Evolutionary conservation across 371 early-diverging fungal genomes (phyloP).

Genomic region (Phascolomyces articulosus): DNA sequence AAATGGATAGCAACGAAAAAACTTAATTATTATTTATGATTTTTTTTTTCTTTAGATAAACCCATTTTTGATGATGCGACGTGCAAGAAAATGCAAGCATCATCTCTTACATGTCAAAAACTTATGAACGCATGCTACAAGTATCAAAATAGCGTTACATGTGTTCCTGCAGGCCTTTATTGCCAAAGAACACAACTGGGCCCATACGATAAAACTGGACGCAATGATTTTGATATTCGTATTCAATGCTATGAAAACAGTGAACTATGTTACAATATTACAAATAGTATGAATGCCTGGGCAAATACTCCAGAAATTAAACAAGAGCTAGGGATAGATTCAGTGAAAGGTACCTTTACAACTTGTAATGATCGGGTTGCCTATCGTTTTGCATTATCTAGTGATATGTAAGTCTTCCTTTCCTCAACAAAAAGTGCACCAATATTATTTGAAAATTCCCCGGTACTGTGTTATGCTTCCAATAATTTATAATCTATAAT

Average conservation of each 20-base stretch:
- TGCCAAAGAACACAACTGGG: conserved; percentile 74
- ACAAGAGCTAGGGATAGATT: conserved; percentile 65
- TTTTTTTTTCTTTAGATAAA: not conserved
- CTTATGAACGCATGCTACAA: conserved; percentile 86
- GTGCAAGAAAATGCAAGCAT: conserved; percentile 70
- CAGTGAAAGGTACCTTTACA: conserved; percentile 78
- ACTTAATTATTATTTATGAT: not conserved
- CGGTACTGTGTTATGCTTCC: no score
- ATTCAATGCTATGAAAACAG: conserved; percentile 24
- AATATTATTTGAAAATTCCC: no score
- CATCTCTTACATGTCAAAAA: conserved; percentile 71
- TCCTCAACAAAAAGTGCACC: no score
- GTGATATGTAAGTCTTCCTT: conserved; percentile 61
- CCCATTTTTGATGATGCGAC: conserved; percentile 48
- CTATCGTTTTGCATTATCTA: conserved; percentile 51
- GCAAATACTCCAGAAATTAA: conserved; percentile 79
- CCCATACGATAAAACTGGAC: conserved; percentile 63
- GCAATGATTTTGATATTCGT: conserved; percentile 77
- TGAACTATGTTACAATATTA: conserved; percentile 83
- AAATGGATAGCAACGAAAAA: not conserved
- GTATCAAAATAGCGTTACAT: conserved; percentile 66
- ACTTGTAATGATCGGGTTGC: conserved; percentile 60
- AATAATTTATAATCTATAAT: conserved; percentile 37
- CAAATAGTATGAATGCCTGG: conserved; percentile 72
- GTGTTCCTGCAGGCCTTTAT: conserved; percentile 80